These are phyloP conservation scores for Spathaspora sp. DNA, from an alignment of 1,139 yeast species.

Conservation along the genomic window DNA sequence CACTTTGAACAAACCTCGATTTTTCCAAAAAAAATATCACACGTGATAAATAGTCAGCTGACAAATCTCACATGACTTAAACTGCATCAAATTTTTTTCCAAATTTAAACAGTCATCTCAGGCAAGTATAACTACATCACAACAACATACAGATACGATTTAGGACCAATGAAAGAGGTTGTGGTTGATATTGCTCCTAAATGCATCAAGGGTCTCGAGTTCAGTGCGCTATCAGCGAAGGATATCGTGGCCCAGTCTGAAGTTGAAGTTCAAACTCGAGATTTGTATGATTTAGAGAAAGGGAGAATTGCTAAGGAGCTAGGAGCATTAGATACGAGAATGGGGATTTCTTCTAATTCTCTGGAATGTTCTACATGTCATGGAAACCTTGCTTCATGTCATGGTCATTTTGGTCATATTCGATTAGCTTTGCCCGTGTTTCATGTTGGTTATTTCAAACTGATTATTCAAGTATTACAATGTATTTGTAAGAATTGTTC, in stretches of 20 bases:
- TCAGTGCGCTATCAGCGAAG: slow-evolving; percentile 86
- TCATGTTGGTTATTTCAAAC: slow-evolving; percentile 95
- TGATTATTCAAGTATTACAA: slow-evolving; percentile 85
- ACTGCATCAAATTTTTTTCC: not conserved
- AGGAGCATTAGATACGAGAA: slow-evolving; percentile 88
- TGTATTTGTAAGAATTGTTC: slow-evolving; percentile 92
- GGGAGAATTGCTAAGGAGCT: slow-evolving; percentile 76
- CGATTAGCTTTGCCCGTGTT: slow-evolving; percentile 92
- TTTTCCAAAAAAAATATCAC: not conserved
- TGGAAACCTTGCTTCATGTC: slow-evolving; percentile 91
- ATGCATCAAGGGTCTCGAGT: slow-evolving; percentile 85
- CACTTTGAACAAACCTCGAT: not conserved
- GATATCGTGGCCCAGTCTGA: slow-evolving; percentile 94
- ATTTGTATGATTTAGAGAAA: slow-evolving; percentile 80
- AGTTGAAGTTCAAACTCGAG: slow-evolving; percentile 89
- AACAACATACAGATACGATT: not conserved
- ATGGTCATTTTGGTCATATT: slow-evolving; percentile 97
- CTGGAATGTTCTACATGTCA: slow-evolving; percentile 88
- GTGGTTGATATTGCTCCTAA: slow-evolving; percentile 87
- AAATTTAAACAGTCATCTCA: not conserved
- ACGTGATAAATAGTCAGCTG: not conserved
- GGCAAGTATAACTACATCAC: not conserved
- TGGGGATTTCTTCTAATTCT: slow-evolving; percentile 92
- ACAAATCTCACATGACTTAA: not conserved
- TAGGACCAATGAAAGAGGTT: slow-evolving; percentile 63